These are phyloP conservation scores for Fusarium irregulare DNA, from an alignment of 2,329 filamentous ascomycete species.

Conservation along the genomic window DNA sequence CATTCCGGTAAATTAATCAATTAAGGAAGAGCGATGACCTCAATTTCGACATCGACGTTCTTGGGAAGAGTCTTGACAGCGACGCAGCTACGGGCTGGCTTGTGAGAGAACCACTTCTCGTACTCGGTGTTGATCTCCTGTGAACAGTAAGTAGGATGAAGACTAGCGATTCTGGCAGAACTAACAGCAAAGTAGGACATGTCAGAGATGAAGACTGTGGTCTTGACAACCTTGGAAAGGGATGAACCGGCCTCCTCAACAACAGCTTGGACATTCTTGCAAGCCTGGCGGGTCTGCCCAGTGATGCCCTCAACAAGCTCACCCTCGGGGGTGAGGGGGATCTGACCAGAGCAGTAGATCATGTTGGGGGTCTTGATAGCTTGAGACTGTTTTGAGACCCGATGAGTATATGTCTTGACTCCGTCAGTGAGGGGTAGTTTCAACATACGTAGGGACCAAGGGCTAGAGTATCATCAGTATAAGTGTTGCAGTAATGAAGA, in stretches of 20 bases:
- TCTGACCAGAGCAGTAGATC: constrained; percentile 78
- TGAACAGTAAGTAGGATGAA: neutral
- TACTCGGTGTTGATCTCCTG: constrained; percentile 86
- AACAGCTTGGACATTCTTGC: constrained; percentile 85
- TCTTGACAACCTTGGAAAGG: constrained; percentile 87
- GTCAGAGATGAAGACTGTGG: constrained; percentile 89
- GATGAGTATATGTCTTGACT: constrained; percentile 23
- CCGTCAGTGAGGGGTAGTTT: constrained; percentile 24
- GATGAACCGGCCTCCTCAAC: constrained; percentile 83
- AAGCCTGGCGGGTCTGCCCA: constrained; percentile 71
- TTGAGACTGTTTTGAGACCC: constrained; percentile 62
- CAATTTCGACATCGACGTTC: constrained; percentile 88
- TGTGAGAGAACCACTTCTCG: constrained; percentile 83
- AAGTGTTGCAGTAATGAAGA: neutral
- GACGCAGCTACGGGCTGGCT: constrained; percentile 89
- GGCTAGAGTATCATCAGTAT: constrained; percentile 54
- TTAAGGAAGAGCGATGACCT: constrained; percentile 81
- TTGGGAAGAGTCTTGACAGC: constrained; percentile 90
- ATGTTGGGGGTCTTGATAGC: constrained; percentile 73
- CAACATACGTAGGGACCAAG: constrained; percentile 71
- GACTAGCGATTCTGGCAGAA: neutral
- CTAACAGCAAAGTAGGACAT: constrained; percentile 85
- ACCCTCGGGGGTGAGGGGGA: constrained; percentile 72
- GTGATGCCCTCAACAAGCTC: constrained; percentile 69
- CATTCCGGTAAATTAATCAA: constrained; percentile 51